A percentile compares a stretch with the other conserved stretches of the same genome.
Evolutionary conservation across 2,329 filamentous ascomycete genomes (phyloP).

Genomic region (Sclerotiophoma versabilis): DNA sequence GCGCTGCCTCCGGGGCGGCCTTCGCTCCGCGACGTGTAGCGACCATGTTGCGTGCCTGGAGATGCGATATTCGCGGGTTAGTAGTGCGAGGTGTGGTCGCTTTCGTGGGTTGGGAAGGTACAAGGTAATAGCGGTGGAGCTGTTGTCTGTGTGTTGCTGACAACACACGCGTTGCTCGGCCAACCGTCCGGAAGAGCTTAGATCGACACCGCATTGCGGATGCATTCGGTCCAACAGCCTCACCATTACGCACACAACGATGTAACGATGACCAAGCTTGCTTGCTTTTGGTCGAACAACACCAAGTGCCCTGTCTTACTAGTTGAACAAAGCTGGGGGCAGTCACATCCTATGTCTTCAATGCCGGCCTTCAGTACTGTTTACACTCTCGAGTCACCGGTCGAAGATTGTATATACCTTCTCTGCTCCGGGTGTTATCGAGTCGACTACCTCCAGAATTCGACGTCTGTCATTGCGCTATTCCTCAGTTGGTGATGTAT

Average conservation of each 20-base stretch:
- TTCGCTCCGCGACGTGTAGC: slow-evolving; percentile 42
- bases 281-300: no score
- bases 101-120: slow-evolving; percentile 18
- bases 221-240: slow-evolving; percentile 3
- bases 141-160: slow-evolving; percentile 33
- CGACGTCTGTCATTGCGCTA: no score
- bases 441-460: no score
- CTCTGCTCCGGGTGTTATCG: no score
- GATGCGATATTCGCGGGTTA: slow-evolving; percentile 23
- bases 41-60: slow-evolving; percentile 33
- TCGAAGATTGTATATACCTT: no score
- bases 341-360: no score
- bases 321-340: no score
- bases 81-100: slow-evolving; percentile 15
- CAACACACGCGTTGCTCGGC: slow-evolving; percentile 20
- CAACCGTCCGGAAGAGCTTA: slow-evolving; percentile 20
- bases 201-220: neutral
- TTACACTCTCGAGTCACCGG: no score
- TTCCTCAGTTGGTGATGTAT: neutral
- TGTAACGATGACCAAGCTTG: neutral
- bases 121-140: slow-evolving; percentile 20
- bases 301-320: no score
- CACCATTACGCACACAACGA: neutral
- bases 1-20: slow-evolving; percentile 30
- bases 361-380: no score